Evolutionary conservation across 1,284 basidiomycete genomes (phyloP), one percentile per base, ranked within the genome.

Genomic region (Blastosporella zonata): DNA sequence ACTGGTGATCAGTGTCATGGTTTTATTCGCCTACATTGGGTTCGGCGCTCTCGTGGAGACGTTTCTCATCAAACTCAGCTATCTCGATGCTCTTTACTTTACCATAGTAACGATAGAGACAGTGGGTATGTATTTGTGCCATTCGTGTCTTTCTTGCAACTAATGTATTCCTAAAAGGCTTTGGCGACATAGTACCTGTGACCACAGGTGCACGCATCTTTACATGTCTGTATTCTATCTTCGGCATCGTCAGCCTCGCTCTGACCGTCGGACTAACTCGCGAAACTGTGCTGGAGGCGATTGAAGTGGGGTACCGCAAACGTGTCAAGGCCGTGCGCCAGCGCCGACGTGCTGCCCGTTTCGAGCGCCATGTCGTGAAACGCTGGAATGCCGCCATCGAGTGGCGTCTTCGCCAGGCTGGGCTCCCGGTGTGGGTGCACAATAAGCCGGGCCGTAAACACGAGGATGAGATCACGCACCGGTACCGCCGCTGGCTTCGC

Each of bases 1-100:
- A 0, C 74, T 94, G 15, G 79, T 88, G 33, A 82, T 93, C 54
- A 80, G 89, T 41, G 82, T 87, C 43, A 92, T 92, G 59, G 62
- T 83, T 6, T 68, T 92, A 2, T 71, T 93, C 15, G 71, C 75
- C 47, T 93, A 92, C 64, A 72, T 93, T 47, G 87, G 84, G 0
- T 60, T 90, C 15, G 87, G 88, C 7, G 78, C 81, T 1, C 70
- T 83, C 21, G 67, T 78, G 53, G 79, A 79, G 64, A 74, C 79
- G 8, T 70, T 81, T 47, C 68, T 90, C n/a, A 67, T 87, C 33
- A 47, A 73, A 2, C 72, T 85, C 29, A 64, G 70, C 20, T 90
- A 87, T 64, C 78, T 90, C 59, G 72, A 89, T 57, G 82, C 78
- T 1, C 67, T 87, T 27, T 87, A 84, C 60, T 87, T 87, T 60